phyloP scores from a whole-genome alignment of 179 eudicot genomes.

The Nepenthes alata region DNA sequence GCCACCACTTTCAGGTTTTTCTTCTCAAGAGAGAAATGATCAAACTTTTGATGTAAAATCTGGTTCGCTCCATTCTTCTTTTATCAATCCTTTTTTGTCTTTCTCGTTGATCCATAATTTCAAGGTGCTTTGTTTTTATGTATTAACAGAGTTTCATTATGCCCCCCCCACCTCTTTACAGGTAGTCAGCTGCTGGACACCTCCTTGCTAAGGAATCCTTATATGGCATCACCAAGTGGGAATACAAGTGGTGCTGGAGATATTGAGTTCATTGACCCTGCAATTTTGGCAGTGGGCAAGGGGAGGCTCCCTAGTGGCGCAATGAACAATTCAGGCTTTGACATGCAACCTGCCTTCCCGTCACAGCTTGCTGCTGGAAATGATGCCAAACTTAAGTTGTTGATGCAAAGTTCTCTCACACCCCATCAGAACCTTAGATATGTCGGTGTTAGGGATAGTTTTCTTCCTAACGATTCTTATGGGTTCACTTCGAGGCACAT shows the following conservation, averaged over 20 bases:
- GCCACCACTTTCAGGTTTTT: slow-evolving; percentile 85
- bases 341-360: slow-evolving; percentile 31
- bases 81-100: not conserved
- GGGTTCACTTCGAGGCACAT: slow-evolving; percentile 40
- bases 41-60: slow-evolving; percentile 35
- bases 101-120: too few relatives aligned
- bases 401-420: slow-evolving; percentile 43
- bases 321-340: slow-evolving; percentile 29
- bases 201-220: slow-evolving; percentile 38
- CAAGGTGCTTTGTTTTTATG: too few relatives aligned
- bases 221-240: slow-evolving; percentile 38
- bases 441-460: slow-evolving; percentile 34
- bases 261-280: slow-evolving; percentile 89
- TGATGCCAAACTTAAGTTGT: slow-evolving; percentile 36
- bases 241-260: slow-evolving; percentile 35
- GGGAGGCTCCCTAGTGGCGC: slow-evolving; percentile 61
- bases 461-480: slow-evolving; percentile 39
- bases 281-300: slow-evolving; percentile 88
- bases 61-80: slow-evolving; percentile 30
- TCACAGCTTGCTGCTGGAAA: slow-evolving; percentile 43
- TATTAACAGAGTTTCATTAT: not conserved
- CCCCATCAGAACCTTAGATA: slow-evolving; percentile 39
- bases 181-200: slow-evolving; percentile 46
- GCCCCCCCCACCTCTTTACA: slow-evolving; percentile 19
- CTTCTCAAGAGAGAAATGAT: slow-evolving; percentile 49